Conservation (phyloP, 2,329 filamentous ascomycete species). For the Stachybotrys chartarum region DNA sequence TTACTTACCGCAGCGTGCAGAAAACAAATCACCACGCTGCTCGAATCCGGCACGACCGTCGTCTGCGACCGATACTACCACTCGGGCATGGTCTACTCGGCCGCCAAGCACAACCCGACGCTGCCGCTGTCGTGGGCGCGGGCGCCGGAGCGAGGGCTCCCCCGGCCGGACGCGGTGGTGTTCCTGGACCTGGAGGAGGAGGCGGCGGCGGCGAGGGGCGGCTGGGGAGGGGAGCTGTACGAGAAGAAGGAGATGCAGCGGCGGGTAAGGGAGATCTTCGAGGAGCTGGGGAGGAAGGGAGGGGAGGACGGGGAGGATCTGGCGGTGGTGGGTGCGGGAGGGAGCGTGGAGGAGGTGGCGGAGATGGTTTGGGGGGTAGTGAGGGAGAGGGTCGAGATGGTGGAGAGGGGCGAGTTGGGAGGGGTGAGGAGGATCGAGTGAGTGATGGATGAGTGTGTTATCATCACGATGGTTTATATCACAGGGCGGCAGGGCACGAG, state of each 20-base stretch:
- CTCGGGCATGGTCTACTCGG: constrained; percentile 87
- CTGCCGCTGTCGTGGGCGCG: constrained; percentile 75
- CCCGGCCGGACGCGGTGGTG: constrained; percentile 77
- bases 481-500: not conserved
- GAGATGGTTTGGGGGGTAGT: constrained; percentile 49
- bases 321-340: constrained; percentile 46
- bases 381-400: constrained; percentile 35
- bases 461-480: not conserved
- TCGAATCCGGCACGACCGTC: constrained; percentile 64
- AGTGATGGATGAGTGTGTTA: constrained; percentile 7
- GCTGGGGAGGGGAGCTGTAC: constrained; percentile 83
- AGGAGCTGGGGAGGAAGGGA: constrained; percentile 44
- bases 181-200: constrained; percentile 78
- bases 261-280: constrained; percentile 69
- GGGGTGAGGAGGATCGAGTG: constrained; percentile 32
- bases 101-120: constrained; percentile 70
- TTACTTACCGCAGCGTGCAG: constrained; percentile 19
- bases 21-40: constrained; percentile 40
- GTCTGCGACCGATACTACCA: constrained; percentile 93
- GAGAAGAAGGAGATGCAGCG: constrained; percentile 79
- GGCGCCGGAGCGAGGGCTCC: constrained; percentile 76
- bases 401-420: constrained; percentile 43
- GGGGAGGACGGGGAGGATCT: constrained; percentile 46
- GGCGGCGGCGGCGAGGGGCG: constrained; percentile 68
- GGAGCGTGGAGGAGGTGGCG: constrained; percentile 48